Evolutionary conservation across 2,329 filamentous ascomycete species (phyloP).

Genomic region (Alternaria viburni): DNA sequence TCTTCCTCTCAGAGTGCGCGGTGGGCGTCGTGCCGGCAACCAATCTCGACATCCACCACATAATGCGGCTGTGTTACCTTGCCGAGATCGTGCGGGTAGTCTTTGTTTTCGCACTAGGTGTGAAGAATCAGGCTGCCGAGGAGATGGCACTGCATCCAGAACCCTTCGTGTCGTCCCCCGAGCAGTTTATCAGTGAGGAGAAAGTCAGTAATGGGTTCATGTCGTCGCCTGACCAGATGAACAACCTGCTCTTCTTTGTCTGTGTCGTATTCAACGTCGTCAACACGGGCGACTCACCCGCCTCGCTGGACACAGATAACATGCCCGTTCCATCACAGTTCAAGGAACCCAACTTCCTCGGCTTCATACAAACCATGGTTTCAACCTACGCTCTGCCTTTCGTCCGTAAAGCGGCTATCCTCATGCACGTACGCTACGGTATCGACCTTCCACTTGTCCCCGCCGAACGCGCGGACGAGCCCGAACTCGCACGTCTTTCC

Average conservation of each 20-base stretch:
- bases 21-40: slow-evolving; percentile 73
- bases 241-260: slow-evolving; percentile 41
- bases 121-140: slow-evolving; percentile 9
- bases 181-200: slow-evolving; percentile 34
- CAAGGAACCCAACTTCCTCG: slow-evolving; percentile 41
- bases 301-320: slow-evolving; percentile 32
- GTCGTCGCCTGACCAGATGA: slow-evolving; percentile 32
- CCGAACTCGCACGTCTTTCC: slow-evolving; percentile 83
- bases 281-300: slow-evolving; percentile 29
- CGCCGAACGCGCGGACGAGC: slow-evolving; percentile 62
- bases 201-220: slow-evolving; percentile 31
- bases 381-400: slow-evolving; percentile 89
- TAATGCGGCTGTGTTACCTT: slow-evolving; percentile 85
- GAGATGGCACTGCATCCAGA: slow-evolving; percentile 5
- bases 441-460: slow-evolving; percentile 79
- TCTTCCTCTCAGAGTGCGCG: slow-evolving; percentile 81
- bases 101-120: slow-evolving; percentile 54
- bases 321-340: slow-evolving; percentile 31
- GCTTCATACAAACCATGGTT: slow-evolving; percentile 55
- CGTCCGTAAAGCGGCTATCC: slow-evolving; percentile 80
- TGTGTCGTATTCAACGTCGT: slow-evolving; percentile 39
- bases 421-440: slow-evolving; percentile 87
- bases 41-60: slow-evolving; percentile 75
- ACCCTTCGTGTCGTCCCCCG: slow-evolving; percentile 16
- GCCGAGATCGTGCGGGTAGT: slow-evolving; percentile 89